These are phyloP conservation scores for Pyrenula massariospora DNA, from an alignment of 495 filamentous ascomycete species.

Conservation along the genomic window DNA sequence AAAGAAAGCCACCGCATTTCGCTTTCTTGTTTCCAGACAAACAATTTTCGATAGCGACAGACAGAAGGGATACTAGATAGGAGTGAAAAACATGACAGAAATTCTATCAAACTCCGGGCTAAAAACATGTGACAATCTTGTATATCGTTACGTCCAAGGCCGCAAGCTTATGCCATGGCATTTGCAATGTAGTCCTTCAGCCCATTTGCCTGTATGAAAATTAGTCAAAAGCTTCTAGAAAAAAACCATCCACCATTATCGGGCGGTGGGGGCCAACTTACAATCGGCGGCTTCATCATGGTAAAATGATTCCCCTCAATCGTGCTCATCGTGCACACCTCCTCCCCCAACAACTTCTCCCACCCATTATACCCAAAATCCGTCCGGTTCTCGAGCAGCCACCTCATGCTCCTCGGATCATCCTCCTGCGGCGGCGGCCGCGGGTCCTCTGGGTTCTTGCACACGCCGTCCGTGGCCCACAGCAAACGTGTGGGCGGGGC, in stretches of 20 bases:
- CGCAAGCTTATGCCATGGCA: neutral
- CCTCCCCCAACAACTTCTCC: constrained; percentile 4
- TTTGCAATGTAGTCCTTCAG: neutral
- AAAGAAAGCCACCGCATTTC: too few relatives aligned
- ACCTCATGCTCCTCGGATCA: constrained; percentile 10
- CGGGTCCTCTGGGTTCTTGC: constrained; percentile 1
- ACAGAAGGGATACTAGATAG: too few relatives aligned
- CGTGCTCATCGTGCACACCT: neutral
- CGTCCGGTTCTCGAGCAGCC: constrained; percentile 9
- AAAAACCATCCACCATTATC: too few relatives aligned
- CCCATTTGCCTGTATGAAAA: neutral
- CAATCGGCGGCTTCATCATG: constrained; percentile 3
- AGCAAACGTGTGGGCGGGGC: constrained; percentile 5
- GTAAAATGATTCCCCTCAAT: constrained; percentile 9
- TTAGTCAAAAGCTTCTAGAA: too few relatives aligned
- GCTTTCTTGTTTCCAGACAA: too few relatives aligned
- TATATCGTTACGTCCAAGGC: neutral
- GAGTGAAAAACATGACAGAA: too few relatives aligned
- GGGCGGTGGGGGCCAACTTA: neutral
- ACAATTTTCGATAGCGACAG: too few relatives aligned
- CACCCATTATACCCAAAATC: constrained; percentile 9
- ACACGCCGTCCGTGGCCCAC: constrained; percentile 9
- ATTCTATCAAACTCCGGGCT: too few relatives aligned
- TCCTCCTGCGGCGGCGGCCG: constrained; percentile 1
- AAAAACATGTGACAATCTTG: too few relatives aligned